Conservation (phyloP, 768 basidiomycete species). For the Mrakia frigida region DNA sequence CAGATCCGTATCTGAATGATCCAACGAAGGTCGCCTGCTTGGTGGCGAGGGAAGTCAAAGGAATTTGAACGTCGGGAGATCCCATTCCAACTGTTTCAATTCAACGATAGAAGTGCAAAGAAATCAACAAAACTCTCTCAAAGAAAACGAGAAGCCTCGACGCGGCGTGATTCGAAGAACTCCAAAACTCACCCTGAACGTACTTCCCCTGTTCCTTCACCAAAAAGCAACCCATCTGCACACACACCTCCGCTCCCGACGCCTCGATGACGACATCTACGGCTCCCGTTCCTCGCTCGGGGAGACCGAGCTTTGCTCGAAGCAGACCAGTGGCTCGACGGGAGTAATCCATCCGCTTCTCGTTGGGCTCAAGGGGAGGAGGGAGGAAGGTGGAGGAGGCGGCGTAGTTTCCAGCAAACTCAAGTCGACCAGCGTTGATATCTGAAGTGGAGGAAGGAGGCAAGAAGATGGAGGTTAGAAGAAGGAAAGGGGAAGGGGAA, state of each 20-base stretch:
- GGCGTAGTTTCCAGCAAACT: slow-evolving; percentile 79
- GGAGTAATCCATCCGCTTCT: slow-evolving; percentile 66
- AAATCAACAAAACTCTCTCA: not conserved
- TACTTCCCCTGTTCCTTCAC: slow-evolving; percentile 27
- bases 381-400: slow-evolving; percentile 68
- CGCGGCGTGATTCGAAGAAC: too few relatives aligned
- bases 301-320: slow-evolving; percentile 60
- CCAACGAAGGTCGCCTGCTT: slow-evolving; percentile 81
- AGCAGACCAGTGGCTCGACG: slow-evolving; percentile 64
- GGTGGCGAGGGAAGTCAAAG: slow-evolving; percentile 61
- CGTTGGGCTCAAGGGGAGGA: slow-evolving; percentile 56
- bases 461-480: too few relatives aligned
- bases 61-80: slow-evolving; percentile 64
- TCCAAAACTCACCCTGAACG: slow-evolving; percentile 16
- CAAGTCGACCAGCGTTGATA: slow-evolving; percentile 58
- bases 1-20: slow-evolving; percentile 56
- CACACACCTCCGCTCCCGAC: slow-evolving; percentile 73
- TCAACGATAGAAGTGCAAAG: slow-evolving; percentile 30
- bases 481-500: not conserved
- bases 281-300: slow-evolving; percentile 62
- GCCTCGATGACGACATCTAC: slow-evolving; percentile 88
- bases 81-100: slow-evolving; percentile 74
- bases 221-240: slow-evolving; percentile 75
- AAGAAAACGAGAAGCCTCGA: too few relatives aligned
- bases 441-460: slow-evolving; percentile 33